Evolutionary conservation across 2,329 filamentous ascomycete species (phyloP), one percentile per base, ranked within the genome.

Genomic region (Neospermospora avenae): DNA sequence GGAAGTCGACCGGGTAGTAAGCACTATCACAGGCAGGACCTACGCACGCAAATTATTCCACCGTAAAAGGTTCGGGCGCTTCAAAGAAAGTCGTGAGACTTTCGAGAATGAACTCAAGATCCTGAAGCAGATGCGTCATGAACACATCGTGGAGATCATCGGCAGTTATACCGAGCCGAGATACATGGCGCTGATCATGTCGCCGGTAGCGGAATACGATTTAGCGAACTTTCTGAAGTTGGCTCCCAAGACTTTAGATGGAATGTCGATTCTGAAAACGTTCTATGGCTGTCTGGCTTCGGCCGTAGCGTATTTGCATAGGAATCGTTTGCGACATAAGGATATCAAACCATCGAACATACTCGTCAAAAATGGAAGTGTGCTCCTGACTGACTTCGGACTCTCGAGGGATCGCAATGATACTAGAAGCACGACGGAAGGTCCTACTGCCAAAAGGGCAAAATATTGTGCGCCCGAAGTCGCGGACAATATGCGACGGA

Each of bases 391-490:
- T 1, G 64, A 66, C 31, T 66, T 63, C 24, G 64, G 64, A 14
- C 60, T 60, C 3, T 60, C 64, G 6, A 56, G 59, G 53, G 54
- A 65, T 22, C 62, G 65, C 25, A 65, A 51, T 49, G 51, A 44
- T 8, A 63, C 59, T 8, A 65, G 58, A 34, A 66, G 65, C 48
- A 58, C 60, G 18, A 64, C 65, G 2, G 61, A 65, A 25, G 63
- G 63, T 0, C 55, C 55, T 56, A 45, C 58, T 18, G 53, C 65
- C 13, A 63, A 59, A 31, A 63, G 63, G 57, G n/a, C n/a, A n/a
- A n/a, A n/a, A n/a, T 67, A 67, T 48, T 60, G 63, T 52, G 63
- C 63, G 8, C 63, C 65, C 1, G 63, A 65, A 55, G 63, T 67
- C 5, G 54, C 62, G 8, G 31, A 54, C 8, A 39, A 56, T 4